Base-by-base conservation (phyloP, 257 asterid genomes). In the Salvia miltiorrhiza region DNA sequence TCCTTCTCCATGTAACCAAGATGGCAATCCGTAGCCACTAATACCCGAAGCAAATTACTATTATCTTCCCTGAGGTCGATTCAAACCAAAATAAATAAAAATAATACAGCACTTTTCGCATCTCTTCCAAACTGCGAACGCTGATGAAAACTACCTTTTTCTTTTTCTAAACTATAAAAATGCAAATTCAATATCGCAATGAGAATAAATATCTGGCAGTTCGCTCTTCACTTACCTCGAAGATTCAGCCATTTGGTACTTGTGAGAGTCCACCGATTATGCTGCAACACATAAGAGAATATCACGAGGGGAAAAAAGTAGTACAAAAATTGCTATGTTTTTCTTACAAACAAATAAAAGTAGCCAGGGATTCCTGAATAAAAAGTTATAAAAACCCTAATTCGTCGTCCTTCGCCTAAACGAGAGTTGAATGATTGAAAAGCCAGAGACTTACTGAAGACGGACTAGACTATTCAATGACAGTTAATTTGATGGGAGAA, bases 1-100 rank as follows among this genome's bases (percentile, higher is more conserved):
- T 93, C 96, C 88, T 87, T 93, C 87, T 93, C 99, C 97, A 93
- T 88, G 71, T 93, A 93, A 48, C 99, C 99, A 54, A 93, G 90
- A 81, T 93, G 99, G 76, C 99, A 93, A 79, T 93, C 99, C 0
- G 97, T 93, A 50, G 99, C 99, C 20, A 93, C 90, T 62, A 93
- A 85, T 77, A 93, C 45, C 50, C 95, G 91, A 64, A 90, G 85
- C 73, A 88, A 79, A 73, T 83, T 40, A 39, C 80, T 77, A 4
- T 47, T 75, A 68, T 83, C 95, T 30, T 84, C 94, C 83, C 95
- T 90, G 82, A 35, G 67, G 14, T 2, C 74, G 56, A 21, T 32
- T 61, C 1, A 53, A 53, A 54, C 66, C 24, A 0, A 48, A 53
- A 17, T 20, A 28, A 2, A 33, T 45, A 6, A 19, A 50, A 57